A percentile compares a stretch with the other conserved stretches of the same genome.
phyloP scores from a whole-genome alignment of 2,329 filamentous ascomycete species.

The Chrysosporium keratinophilum region DNA sequence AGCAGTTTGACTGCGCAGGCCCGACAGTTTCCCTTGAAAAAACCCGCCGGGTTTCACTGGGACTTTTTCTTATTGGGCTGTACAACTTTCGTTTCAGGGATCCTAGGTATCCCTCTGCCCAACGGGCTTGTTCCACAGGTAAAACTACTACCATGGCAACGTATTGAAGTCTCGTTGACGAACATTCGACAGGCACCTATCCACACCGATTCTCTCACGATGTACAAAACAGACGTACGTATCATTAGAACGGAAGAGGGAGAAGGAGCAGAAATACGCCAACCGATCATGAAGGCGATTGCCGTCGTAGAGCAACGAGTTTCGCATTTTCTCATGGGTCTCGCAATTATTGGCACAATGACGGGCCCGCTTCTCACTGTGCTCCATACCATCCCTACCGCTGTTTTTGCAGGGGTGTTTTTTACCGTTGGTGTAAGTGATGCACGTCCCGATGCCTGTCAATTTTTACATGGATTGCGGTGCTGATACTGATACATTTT shows the following conservation, averaged over 20 bases:
- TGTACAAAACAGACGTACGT: conserved; percentile 34
- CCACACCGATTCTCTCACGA: conserved; percentile 45
- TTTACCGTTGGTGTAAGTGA: conserved; percentile 47
- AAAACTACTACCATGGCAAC: neutral
- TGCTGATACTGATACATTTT: too few species aligned
- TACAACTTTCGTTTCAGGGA: conserved; percentile 45
- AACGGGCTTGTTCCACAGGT: conserved; percentile 48
- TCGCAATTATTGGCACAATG: conserved; percentile 48
- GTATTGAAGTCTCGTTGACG: too few species aligned
- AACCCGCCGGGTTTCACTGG: conserved; percentile 53
- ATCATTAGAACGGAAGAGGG: conserved; percentile 37
- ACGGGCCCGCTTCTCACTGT: conserved; percentile 46
- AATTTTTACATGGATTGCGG: too few species aligned
- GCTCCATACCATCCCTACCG: conserved; percentile 45
- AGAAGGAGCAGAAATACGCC: conserved; percentile 34
- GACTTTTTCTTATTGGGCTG: conserved; percentile 49
- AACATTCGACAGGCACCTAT: conserved; percentile 41
- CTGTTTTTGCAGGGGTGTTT: conserved; percentile 47
- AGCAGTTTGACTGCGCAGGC: conserved; percentile 48
- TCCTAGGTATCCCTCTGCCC: conserved; percentile 48
- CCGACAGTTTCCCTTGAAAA: conserved; percentile 46
- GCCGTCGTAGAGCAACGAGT: conserved; percentile 48
- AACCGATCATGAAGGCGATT: conserved; percentile 36
- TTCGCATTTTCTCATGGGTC: conserved; percentile 46
- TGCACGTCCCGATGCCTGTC: neutral